Percentiles rank a stretch among this genome's conserved stretches.
Evolutionary conservation across 225 moss, liverwort and hornwort genomes (phyloP).

Genomic region (Rhytidiadelphus loreus): DNA sequence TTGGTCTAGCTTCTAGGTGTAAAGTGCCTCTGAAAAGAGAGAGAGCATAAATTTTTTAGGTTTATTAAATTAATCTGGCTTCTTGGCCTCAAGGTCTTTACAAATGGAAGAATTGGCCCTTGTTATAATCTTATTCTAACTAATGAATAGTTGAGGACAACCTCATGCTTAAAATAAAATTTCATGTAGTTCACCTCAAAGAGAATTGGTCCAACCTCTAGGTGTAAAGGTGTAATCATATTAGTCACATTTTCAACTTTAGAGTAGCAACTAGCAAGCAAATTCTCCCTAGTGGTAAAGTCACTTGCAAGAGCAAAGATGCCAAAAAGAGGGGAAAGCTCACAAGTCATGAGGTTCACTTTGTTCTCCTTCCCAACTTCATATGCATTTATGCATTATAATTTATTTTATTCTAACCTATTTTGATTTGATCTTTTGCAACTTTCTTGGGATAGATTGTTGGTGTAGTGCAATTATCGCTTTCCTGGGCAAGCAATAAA

Average conservation of each 20-base stretch:
- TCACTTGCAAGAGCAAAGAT: not conserved
- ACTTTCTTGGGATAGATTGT: not conserved
- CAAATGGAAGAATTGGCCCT: not conserved
- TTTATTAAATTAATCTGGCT: not conserved
- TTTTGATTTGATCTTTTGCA: not conserved
- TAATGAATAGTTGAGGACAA: not conserved
- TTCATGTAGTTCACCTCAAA: rapidly evolving
- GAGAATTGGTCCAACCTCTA: not conserved
- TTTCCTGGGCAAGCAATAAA: not conserved
- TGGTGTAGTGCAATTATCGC: rapidly evolving
- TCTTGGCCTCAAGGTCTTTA: too few relatives aligned
- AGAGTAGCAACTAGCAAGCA: not conserved
- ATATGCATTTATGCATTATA: not conserved
- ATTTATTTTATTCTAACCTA: not conserved
- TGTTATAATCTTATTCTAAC: not conserved
- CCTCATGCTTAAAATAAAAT: not conserved
- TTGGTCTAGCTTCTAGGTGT: rapidly evolving
- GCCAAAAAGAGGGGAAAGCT: not conserved
- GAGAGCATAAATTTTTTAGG: too few relatives aligned
- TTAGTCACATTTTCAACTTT: not conserved
- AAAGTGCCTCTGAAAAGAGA: too few relatives aligned
- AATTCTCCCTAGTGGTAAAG: not conserved
- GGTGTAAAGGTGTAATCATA: not conserved
- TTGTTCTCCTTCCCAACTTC: not conserved
- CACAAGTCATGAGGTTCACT: not conserved